Percentiles rank a stretch among this genome's conserved stretches.
These are phyloP conservation scores for Cystobasidium pallidum DNA, from an alignment of 1,284 basidiomycete genomes.

Conservation along the genomic window DNA sequence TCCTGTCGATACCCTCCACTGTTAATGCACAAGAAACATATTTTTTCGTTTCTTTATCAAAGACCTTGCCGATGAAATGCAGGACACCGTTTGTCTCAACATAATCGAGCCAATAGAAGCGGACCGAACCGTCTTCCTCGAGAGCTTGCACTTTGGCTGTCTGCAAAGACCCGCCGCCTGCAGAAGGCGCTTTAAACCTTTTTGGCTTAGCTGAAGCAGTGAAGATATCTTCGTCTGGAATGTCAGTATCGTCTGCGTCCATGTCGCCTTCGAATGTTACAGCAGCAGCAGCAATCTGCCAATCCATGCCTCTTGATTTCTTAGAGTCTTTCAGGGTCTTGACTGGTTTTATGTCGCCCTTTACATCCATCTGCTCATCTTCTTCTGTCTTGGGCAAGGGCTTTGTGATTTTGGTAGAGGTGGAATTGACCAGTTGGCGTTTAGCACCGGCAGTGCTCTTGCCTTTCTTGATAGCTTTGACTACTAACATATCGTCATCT, in stretches of 20 bases:
- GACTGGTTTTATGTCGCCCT: conserved; percentile 46
- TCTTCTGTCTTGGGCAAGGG: conserved; percentile 14
- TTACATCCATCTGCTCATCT: conserved; percentile 29
- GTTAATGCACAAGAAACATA: conserved; percentile 90
- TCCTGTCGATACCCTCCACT: conserved; percentile 83
- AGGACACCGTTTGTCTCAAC: conserved; percentile 74
- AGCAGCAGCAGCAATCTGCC: conserved; percentile 53
- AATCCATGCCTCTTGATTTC: conserved; percentile 47
- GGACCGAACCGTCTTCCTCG: conserved; percentile 78
- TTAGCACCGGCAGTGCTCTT: conserved; percentile 51
- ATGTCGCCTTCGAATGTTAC: conserved; percentile 58
- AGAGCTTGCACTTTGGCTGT: conserved; percentile 61
- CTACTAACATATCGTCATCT: conserved; percentile 54
- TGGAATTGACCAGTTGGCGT: conserved; percentile 58
- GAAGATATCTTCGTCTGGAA: conserved; percentile 49
- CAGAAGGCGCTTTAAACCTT: conserved; percentile 39
- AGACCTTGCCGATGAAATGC: conserved; percentile 84
- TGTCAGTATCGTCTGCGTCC: conserved; percentile 26
- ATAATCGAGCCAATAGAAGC: conserved; percentile 92
- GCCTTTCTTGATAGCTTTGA: conserved; percentile 47
- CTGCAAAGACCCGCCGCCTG: conserved; percentile 36
- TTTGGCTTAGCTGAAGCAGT: conserved; percentile 51
- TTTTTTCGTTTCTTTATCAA: conserved; percentile 62
- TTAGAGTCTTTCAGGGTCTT: conserved; percentile 45
- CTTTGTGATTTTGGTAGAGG: conserved; percentile 59